These are phyloP conservation scores for Phtheirospermum japonicum DNA, from an alignment of 257 asterid species.

Conservation along the genomic window DNA sequence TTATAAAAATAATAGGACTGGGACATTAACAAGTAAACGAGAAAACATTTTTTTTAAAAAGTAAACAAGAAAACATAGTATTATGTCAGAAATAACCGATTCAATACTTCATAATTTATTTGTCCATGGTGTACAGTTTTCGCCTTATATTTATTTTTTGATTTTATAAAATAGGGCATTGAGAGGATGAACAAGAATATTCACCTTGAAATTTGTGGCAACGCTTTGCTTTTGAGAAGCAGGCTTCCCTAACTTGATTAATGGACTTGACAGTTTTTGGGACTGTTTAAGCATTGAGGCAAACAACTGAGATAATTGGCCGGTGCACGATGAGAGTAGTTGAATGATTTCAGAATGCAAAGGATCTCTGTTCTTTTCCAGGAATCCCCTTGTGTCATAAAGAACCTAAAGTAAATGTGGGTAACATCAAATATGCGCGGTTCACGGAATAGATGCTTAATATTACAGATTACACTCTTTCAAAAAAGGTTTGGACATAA, in stretches of 20 bases:
- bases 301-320: conserved; percentile 57
- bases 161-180: background rate
- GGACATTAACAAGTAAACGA: conserved; percentile 7
- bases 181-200: conserved; percentile 16
- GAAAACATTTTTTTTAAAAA: too few relatives aligned
- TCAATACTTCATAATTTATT: background rate
- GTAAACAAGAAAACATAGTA: background rate
- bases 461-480: conserved; percentile 7
- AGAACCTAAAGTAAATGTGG: conserved; percentile 43
- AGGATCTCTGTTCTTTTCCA: conserved; percentile 90
- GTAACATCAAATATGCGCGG: too few relatives aligned
- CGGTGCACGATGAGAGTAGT: conserved; percentile 61
- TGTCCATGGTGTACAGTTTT: background rate
- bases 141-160: background rate
- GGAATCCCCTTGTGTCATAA: conserved; percentile 71
- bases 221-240: conserved; percentile 70
- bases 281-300: conserved; percentile 39
- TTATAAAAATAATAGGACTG: background rate
- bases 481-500: conserved; percentile 18
- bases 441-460: background rate
- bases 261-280: conserved; percentile 36
- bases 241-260: conserved; percentile 34
- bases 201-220: conserved; percentile 77
- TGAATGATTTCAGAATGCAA: conserved; percentile 62
- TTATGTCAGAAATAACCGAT: background rate